These are phyloP conservation scores for Aspergillus bombycis DNA, from an alignment of 2,329 filamentous ascomycete species.

Conservation along the genomic window DNA sequence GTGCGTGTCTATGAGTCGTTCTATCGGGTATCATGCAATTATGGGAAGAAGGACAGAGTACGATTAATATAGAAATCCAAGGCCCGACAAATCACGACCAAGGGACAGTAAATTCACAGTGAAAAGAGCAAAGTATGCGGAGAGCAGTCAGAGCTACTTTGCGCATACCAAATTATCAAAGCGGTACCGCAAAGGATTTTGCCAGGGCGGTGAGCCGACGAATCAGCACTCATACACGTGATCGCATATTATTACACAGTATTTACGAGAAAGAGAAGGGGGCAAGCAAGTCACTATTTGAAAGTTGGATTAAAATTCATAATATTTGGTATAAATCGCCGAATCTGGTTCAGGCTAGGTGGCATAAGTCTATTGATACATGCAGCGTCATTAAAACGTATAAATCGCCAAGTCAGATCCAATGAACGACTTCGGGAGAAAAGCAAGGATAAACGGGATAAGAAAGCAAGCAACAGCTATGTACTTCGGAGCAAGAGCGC, in stretches of 20 bases:
- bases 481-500: neutral
- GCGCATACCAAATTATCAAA: constrained; percentile 15
- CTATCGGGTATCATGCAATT: constrained; percentile 24
- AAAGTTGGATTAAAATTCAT: neutral
- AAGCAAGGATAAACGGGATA: constrained; percentile 18
- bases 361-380: constrained; percentile 20
- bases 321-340: neutral
- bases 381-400: constrained; percentile 20
- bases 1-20: constrained; percentile 10
- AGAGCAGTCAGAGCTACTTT: constrained; percentile 14
- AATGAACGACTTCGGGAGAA: constrained; percentile 1
- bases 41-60: neutral
- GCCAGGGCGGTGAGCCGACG: constrained; percentile 20
- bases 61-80: neutral
- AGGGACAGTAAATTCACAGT: neutral
- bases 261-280: neutral
- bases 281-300: neutral
- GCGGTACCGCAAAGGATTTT: constrained; percentile 18
- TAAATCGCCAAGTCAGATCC: constrained; percentile 8
- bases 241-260: neutral
- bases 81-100: neutral
- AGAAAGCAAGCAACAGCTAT: constrained; percentile 11
- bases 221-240: constrained; percentile 11
- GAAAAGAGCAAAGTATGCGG: constrained; percentile 1
- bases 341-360: neutral